Percentiles rank a stretch among this genome's conserved stretches.
phyloP scores from a whole-genome alignment of 148 eudicot genomes.

The Gaultheria prostrata region DNA sequence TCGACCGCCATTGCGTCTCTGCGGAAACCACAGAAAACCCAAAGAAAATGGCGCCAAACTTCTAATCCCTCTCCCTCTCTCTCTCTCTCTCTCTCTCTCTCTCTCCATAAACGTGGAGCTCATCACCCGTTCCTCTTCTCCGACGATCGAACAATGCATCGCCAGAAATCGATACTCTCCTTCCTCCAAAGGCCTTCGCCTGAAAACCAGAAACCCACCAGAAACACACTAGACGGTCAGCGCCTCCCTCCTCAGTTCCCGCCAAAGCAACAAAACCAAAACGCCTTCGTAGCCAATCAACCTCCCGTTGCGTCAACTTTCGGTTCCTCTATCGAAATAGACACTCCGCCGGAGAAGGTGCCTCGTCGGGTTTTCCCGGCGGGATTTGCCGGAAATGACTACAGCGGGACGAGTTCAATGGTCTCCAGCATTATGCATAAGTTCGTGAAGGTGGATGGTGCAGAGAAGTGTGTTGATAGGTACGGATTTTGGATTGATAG shows the following conservation, averaged over 20 bases:
- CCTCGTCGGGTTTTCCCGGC: constrained; percentile 49
- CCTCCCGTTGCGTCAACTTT: background rate
- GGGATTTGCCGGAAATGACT: constrained; percentile 33
- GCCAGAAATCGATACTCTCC: constrained; percentile 80
- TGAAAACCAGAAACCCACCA: constrained; percentile 31
- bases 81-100: background rate
- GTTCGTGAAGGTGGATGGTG: constrained; percentile 47
- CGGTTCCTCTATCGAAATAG: constrained; percentile 34
- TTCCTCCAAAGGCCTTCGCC: constrained; percentile 61
- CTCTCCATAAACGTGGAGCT: background rate
- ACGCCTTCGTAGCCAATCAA: constrained; percentile 11
- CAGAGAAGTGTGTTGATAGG: constrained; percentile 29
- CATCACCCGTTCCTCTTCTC: background rate
- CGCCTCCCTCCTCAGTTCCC: constrained; percentile 12
- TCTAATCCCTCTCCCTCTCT: background rate
- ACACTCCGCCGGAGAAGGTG: constrained; percentile 90
- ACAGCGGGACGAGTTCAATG: constrained; percentile 32
- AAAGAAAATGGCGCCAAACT: constrained; percentile 28
- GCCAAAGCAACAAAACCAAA: constrained; percentile 7
- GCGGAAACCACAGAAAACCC: background rate
- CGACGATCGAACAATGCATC: constrained; percentile 37
- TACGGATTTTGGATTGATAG: constrained; percentile 7
- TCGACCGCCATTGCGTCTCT: background rate
- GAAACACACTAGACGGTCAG: constrained; percentile 14
- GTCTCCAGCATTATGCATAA: constrained; percentile 76